These are phyloP conservation scores for Hypholoma sublateritium DNA, from an alignment of 768 basidiomycete genomes.

Conservation along the genomic window DNA sequence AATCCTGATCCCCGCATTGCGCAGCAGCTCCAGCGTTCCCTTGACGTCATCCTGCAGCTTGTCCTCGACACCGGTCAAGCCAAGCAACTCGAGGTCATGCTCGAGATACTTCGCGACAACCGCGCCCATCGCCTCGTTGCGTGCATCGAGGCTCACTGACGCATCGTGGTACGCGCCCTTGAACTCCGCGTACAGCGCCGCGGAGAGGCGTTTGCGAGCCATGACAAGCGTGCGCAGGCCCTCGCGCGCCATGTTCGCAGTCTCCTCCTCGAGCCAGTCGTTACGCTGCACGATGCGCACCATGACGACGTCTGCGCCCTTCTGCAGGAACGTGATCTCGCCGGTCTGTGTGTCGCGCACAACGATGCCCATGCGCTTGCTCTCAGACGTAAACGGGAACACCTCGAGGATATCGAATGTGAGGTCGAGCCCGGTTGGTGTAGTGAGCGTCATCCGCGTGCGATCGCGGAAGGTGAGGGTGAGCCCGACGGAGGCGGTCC, in stretches of 20 bases:
- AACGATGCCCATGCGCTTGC: constrained; percentile 98
- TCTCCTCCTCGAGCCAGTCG: constrained; percentile 99
- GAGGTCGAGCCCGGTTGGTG: constrained; percentile 61
- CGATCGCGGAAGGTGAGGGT: constrained; percentile 89
- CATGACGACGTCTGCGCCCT: constrained; percentile 99
- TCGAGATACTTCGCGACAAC: constrained; percentile 82
- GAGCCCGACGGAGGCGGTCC: constrained; percentile 94
- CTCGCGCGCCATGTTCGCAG: constrained; percentile 97
- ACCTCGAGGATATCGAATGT: constrained; percentile 88
- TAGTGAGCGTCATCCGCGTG: constrained; percentile 76
- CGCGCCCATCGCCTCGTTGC: constrained; percentile 77
- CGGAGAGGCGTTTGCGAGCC: constrained; percentile 73
- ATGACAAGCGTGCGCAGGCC: constrained; percentile 94
- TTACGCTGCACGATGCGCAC: constrained; percentile 90
- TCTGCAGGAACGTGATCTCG: constrained; percentile 89
- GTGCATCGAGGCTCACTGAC: constrained; percentile 72
- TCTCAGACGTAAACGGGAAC: constrained; percentile 98
- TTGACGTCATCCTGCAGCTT: constrained; percentile 98
- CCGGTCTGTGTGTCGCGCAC: constrained; percentile 75
- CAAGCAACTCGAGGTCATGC: constrained; percentile 86
- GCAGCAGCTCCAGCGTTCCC: constrained; percentile 84
- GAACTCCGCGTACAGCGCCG: constrained; percentile 73
- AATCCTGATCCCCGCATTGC: constrained; percentile 97
- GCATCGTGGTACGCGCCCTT: constrained; percentile 72
- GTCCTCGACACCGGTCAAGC: constrained; percentile 98